These are phyloP conservation scores for Alternaria rosae DNA, from an alignment of 2,329 filamentous ascomycete genomes.

Conservation along the genomic window DNA sequence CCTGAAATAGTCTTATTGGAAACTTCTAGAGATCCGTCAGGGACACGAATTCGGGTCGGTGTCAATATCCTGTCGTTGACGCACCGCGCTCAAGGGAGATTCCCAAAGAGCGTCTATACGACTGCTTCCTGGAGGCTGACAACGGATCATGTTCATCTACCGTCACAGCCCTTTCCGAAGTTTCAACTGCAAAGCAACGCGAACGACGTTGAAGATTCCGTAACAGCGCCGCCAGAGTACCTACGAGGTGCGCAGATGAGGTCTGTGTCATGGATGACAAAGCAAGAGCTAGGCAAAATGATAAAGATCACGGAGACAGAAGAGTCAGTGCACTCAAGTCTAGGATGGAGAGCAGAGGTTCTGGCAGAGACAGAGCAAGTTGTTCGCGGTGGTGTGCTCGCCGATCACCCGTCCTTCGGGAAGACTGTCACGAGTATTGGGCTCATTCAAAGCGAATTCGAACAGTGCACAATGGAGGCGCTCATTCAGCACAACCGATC, in stretches of 20 bases:
- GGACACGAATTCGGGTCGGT: conserved; percentile 50
- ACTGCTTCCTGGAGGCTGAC: conserved; percentile 56
- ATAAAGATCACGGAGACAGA: conserved; percentile 59
- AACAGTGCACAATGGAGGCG: conserved; percentile 14
- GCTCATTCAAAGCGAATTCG: conserved; percentile 59
- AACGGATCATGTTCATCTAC: conserved; percentile 53
- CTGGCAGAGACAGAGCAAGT: conserved; percentile 51
- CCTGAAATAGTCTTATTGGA: conserved; percentile 42
- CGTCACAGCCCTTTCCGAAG: conserved; percentile 43
- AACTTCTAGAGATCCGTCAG: conserved; percentile 24
- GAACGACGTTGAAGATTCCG: conserved; percentile 22
- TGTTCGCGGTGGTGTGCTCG: conserved; percentile 67
- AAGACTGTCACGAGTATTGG: conserved; percentile 69
- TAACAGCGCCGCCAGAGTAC: conserved; percentile 42
- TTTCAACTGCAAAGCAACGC: conserved; percentile 57
- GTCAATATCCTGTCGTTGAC: conserved; percentile 53
- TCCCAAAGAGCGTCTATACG: conserved; percentile 34
- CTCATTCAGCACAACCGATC: conserved; percentile 24
- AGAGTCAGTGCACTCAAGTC: conserved; percentile 59
- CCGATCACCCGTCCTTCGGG: conserved; percentile 71
- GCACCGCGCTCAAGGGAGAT: conserved; percentile 53
- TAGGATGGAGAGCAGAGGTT: conserved; percentile 67
- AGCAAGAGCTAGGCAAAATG: conserved; percentile 57
- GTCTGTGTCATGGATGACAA: conserved; percentile 67
- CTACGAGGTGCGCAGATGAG: conserved; percentile 62